Percentiles rank a stretch among this genome's conserved stretches.
phyloP scores from a whole-genome alignment of 352 stramenopile genomes.

The Globisporangium apiculatum region DNA sequence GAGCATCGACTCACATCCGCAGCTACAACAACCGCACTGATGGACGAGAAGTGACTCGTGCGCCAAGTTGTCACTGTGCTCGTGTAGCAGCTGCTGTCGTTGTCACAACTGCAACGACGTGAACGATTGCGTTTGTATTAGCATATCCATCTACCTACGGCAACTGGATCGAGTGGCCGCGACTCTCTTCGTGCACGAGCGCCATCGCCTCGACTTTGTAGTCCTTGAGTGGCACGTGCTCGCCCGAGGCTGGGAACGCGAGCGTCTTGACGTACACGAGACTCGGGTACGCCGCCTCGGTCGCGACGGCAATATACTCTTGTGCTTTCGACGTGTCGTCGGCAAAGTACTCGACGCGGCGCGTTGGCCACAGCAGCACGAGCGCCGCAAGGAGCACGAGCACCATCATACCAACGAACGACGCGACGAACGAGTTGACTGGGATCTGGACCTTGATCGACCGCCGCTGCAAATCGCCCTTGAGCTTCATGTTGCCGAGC shows the following conservation, averaged over 20 bases:
- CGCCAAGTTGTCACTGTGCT: too few species aligned
- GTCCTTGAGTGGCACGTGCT: constrained; percentile 4
- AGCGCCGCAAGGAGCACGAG: constrained; percentile 18
- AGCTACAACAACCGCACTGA: too few species aligned
- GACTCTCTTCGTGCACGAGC: constrained; percentile 2
- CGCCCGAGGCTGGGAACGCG: constrained; percentile 3
- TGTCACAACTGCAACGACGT: too few species aligned
- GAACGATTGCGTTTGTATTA: too few species aligned
- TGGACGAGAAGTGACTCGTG: too few species aligned
- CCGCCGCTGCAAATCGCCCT: constrained; percentile 26
- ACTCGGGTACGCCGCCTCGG: constrained; percentile 15
- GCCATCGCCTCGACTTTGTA: constrained; percentile 6
- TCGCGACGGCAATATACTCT: constrained; percentile 17
- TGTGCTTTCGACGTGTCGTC: constrained; percentile 17
- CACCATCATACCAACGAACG: constrained; percentile 17
- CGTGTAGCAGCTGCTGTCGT: too few species aligned
- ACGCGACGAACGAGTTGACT: constrained; percentile 23
- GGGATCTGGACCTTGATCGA: constrained; percentile 25
- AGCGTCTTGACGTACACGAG: constrained; percentile 24
- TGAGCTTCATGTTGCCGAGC: constrained; percentile 22
- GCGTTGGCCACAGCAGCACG: constrained; percentile 22
- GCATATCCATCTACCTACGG: background rate
- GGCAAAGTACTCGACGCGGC: constrained; percentile 20
- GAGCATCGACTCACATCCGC: too few species aligned
- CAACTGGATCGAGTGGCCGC: constrained; percentile 3